Conservation (phyloP, 345 rosid genomes). For the Melaleuca quinquenervia region DNA sequence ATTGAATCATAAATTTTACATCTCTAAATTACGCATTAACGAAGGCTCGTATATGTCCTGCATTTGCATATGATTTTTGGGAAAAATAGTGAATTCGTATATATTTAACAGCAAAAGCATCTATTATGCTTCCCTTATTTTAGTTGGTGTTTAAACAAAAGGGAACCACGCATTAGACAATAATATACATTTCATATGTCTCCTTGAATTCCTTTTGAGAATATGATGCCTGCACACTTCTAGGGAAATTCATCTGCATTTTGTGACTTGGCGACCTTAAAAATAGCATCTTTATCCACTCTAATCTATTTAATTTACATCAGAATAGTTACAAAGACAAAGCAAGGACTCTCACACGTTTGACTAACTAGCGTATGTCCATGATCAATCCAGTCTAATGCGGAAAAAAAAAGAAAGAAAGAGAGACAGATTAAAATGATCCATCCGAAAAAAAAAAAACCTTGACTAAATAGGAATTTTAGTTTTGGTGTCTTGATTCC, state of each 20-base stretch:
- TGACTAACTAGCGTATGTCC: background rate
- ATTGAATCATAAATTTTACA: too few species aligned
- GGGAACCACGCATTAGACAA: background rate
- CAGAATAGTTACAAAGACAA: background rate
- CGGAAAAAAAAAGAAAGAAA: background rate
- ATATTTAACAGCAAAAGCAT: background rate
- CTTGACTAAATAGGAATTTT: background rate
- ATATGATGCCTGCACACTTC: background rate
- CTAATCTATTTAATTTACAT: background rate
- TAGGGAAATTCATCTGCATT: background rate
- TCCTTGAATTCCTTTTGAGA: background rate
- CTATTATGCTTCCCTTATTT: background rate
- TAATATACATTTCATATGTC: background rate
- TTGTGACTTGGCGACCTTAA: background rate
- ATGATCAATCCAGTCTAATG: background rate
- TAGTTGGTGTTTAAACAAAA: background rate
- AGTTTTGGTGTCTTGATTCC: background rate
- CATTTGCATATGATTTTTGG: background rate
- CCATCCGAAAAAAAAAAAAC: background rate
- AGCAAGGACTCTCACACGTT: background rate
- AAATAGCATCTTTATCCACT: background rate
- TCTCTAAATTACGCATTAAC: too few species aligned
- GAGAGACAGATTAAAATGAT: background rate
- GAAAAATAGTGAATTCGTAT: background rate
- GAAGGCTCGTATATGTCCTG: too few species aligned